These are phyloP conservation scores for Malassezia globosa DNA, from an alignment of 1,284 basidiomycete genomes.

Conservation along the genomic window DNA sequence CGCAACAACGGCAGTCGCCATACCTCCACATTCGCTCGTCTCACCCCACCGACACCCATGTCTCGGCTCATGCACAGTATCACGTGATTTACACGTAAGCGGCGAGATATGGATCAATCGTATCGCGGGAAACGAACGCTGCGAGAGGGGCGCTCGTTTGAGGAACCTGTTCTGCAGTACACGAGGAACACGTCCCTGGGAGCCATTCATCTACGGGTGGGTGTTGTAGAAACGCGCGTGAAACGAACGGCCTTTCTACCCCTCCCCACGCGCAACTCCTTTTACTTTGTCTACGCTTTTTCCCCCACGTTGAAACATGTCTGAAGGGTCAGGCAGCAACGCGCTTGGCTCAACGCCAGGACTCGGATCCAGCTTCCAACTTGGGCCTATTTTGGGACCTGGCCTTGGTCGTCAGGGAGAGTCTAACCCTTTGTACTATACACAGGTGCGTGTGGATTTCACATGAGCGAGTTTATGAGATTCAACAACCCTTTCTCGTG, in stretches of 20 bases:
- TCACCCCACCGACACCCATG: background rate
- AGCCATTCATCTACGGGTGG: too few species aligned
- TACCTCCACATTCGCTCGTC: background rate
- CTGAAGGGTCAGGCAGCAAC: slow-evolving; percentile 6
- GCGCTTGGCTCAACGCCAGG: slow-evolving; percentile 10
- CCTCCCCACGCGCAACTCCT: too few species aligned
- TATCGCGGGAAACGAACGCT: background rate
- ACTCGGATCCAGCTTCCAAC: slow-evolving; percentile 8
- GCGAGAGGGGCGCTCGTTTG: too few species aligned
- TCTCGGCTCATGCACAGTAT: too few species aligned
- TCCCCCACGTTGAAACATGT: slow-evolving; percentile 10
- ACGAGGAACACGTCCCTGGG: too few species aligned
- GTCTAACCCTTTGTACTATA: slow-evolving; percentile 17
- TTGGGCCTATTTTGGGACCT: slow-evolving; percentile 10
- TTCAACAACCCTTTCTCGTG: too few species aligned
- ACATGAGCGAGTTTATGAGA: too few species aligned
- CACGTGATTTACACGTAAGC: background rate
- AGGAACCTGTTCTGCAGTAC: too few species aligned
- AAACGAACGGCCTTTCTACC: too few species aligned
- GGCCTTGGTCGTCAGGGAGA: slow-evolving; percentile 9
- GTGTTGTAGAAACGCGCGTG: too few species aligned
- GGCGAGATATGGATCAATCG: background rate
- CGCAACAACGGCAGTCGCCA: too few species aligned
- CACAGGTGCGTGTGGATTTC: slow-evolving; percentile 10
- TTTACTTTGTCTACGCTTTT: too few species aligned